These are phyloP conservation scores for Plasmodium sp. DNA, from an alignment of 169 alveolate genomes.

Conservation along the genomic window DNA sequence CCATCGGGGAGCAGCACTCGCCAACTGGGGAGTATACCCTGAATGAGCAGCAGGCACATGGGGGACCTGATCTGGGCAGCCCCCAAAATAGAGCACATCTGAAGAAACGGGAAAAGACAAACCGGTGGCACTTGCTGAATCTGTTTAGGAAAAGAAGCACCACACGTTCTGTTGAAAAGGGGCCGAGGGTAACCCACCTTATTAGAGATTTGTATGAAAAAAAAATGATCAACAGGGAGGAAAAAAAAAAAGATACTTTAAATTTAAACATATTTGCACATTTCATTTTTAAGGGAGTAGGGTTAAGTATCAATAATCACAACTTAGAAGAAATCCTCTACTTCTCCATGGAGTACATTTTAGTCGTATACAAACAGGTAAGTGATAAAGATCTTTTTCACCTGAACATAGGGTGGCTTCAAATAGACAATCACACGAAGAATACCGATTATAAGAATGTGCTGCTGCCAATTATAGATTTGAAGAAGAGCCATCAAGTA, in stretches of 20 bases:
- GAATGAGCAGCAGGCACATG: background rate
- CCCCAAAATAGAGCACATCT: background rate
- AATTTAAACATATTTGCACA: conserved; percentile 64
- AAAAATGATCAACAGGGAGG: conserved; percentile 20
- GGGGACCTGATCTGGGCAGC: background rate
- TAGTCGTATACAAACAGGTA: conserved; percentile 50
- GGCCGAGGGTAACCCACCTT: background rate
- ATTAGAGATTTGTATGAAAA: conserved; percentile 36
- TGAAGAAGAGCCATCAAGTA: conserved; percentile 3
- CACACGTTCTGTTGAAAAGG: background rate
- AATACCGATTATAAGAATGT: conserved; percentile 68
- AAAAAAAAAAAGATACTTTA: conserved; percentile 3
- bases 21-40: background rate
- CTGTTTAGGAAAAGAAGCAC: conserved; percentile 48
- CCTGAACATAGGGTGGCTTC: conserved; percentile 68
- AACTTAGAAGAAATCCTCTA: conserved; percentile 72
- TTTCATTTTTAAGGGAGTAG: conserved; percentile 71
- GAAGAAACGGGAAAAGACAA: background rate
- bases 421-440: conserved; percentile 74
- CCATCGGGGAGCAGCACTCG: background rate
- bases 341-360: conserved; percentile 62
- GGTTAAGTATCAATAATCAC: conserved; percentile 64
- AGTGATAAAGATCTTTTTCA: conserved; percentile 66
- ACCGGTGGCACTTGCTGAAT: conserved; percentile 18
- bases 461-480: conserved; percentile 50